Evolutionary conservation across 495 filamentous ascomycete species (phyloP).

Genomic region (Aspergillus panamensis): DNA sequence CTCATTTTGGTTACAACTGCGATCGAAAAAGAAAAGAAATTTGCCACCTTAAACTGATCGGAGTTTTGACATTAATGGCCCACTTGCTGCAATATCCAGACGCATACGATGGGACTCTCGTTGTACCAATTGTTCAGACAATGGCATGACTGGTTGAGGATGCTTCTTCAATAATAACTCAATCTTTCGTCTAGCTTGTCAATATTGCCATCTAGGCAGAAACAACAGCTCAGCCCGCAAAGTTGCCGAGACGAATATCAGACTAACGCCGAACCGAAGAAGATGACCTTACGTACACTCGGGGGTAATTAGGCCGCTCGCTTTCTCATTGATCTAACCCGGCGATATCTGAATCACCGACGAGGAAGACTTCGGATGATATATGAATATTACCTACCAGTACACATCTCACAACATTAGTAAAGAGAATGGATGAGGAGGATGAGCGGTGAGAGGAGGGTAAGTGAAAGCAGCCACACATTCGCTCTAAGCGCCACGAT

Average conservation of each 20-base stretch:
- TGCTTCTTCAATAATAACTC: background rate
- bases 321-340: too few species aligned
- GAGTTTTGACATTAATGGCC: conserved; percentile 7
- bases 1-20: background rate
- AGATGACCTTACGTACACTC: too few species aligned
- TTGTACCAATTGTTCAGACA: conserved; percentile 4
- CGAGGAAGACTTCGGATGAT: background rate
- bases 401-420: background rate
- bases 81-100: conserved; percentile 15
- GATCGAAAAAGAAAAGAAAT: background rate
- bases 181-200: background rate
- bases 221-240: too few species aligned
- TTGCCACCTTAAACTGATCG: conserved; percentile 7
- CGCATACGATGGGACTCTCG: background rate
- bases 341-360: too few species aligned
- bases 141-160: background rate
- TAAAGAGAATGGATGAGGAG: background rate
- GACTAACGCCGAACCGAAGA: too few species aligned
- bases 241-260: too few species aligned
- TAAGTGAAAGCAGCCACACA: background rate
- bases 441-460: conserved; percentile 13
- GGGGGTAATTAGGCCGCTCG: too few species aligned
- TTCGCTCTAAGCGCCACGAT: background rate
- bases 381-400: background rate
- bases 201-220: background rate